Base-by-base conservation (phyloP, 2,329 filamentous ascomycete genomes). In the Fusarium floridanum region DNA sequence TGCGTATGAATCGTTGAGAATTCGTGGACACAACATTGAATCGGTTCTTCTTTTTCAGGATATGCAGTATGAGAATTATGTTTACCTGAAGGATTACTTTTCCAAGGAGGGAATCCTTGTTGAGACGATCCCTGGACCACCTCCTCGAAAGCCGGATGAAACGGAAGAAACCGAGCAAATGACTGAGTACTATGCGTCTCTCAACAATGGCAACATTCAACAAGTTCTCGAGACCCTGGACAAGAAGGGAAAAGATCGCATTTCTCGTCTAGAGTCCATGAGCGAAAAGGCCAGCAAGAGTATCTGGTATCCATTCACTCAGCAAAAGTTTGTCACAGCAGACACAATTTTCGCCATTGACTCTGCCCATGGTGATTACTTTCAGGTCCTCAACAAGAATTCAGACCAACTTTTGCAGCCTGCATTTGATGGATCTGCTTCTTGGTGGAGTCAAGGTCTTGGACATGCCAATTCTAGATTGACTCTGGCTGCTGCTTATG, bases 381-480 rank as follows among this genome's bases (percentile, higher is more conserved):
- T 97, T 81, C 92, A 96, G 79, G 91, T 91, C 0, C 79, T 77
- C 17, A 72, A 72, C 37, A 65, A 70, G 7, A 36, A 17, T 1
- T 43, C 55, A 0, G 2, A 70, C 0, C 61, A 53, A 6, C 70
- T 82, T 0, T 72, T 82, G 0, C 77, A 76, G 2, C 88, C 93
- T 1, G 92, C 93, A 0, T 95, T 97, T 65, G 95, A 97, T 76
- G 94, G 92, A 3, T 97, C 94, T 1, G 94, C 94, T 1, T 96
- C 94, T 0, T 97, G 95, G 94, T 97, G 95, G 94, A 97, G 94
- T 0, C 95, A 97, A 82, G 94, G 94, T 3, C 87, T 97, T 0
- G 94, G 95, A 1, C 95, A 97, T 74, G 93, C 91, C 7, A 95
- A 94, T 76, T 89, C 94, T 0, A 84, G 87, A 0, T 85, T 97